These are phyloP conservation scores for Actinomortierella ambigua DNA, from an alignment of 371 early-diverging fungal genomes.

Conservation along the genomic window DNA sequence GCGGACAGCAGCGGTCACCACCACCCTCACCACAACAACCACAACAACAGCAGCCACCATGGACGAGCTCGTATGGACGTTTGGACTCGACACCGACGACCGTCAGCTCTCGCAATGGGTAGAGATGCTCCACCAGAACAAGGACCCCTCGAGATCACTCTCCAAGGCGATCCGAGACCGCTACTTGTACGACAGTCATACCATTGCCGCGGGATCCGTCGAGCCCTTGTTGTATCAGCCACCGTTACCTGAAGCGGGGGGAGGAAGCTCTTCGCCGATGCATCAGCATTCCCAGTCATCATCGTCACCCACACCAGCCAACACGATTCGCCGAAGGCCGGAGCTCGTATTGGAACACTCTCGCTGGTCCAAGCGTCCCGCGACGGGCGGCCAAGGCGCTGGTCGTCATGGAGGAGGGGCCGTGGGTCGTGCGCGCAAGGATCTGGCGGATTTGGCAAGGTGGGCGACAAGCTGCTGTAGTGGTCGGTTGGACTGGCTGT, in stretches of 20 bases:
- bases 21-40: neutral
- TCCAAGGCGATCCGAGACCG: constrained; percentile 11
- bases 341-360: constrained; percentile 16
- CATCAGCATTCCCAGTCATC: neutral
- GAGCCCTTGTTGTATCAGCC: too few species aligned
- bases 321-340: constrained; percentile 8
- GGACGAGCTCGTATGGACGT: constrained; percentile 36
- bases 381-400: neutral
- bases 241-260: too few species aligned
- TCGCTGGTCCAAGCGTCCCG: constrained; percentile 9
- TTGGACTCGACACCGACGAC: constrained; percentile 30
- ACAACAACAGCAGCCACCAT: neutral
- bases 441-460: constrained; percentile 23
- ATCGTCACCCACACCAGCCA: too few species aligned
- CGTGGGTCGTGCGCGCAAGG: constrained; percentile 17
- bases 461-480: constrained; percentile 43
- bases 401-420: constrained; percentile 7
- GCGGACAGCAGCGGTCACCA: neutral
- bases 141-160: constrained; percentile 14
- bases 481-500: constrained; percentile 42
- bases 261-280: too few species aligned
- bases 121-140: constrained; percentile 19
- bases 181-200: constrained; percentile 28
- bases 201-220: constrained; percentile 34
- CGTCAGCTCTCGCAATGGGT: constrained; percentile 30